These are phyloP conservation scores for Funneliformis mosseae DNA, from an alignment of 192 early-diverging fungal genomes.

Conservation along the genomic window DNA sequence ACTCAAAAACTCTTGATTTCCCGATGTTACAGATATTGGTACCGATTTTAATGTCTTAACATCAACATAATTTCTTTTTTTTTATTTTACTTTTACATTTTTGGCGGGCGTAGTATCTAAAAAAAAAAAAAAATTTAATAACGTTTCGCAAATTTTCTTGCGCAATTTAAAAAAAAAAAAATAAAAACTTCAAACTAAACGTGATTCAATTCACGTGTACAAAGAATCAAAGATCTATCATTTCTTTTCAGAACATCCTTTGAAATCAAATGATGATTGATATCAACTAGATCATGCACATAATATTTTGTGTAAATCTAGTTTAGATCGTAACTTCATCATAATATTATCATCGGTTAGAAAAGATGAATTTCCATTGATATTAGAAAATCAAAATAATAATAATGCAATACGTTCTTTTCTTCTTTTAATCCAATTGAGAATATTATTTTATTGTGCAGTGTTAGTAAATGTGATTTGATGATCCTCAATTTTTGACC, in stretches of 20 bases:
- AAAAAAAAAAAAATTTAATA: background rate
- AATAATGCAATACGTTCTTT: no score
- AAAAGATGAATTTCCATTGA: no score
- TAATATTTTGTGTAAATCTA: no score
- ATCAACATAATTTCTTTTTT: background rate
- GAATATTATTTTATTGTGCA: background rate
- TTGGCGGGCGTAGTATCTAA: background rate
- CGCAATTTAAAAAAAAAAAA: background rate
- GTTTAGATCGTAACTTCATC: no score
- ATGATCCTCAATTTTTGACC: background rate
- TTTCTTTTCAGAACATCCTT: no score
- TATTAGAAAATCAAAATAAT: no score
- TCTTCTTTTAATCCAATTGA: no score
- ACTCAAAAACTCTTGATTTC: background rate
- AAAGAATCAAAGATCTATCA: background rate
- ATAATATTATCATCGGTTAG: no score
- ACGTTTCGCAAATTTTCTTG: background rate
- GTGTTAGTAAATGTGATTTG: background rate
- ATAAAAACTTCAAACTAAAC: background rate
- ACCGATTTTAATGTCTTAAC: background rate
- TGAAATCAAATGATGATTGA: no score
- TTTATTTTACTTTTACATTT: background rate
- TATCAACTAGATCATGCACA: no score
- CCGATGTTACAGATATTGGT: background rate
- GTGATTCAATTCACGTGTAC: background rate